These are phyloP conservation scores for Anthracocystis panici-leucophaei DNA, from an alignment of 1,284 basidiomycete species.

Conservation along the genomic window DNA sequence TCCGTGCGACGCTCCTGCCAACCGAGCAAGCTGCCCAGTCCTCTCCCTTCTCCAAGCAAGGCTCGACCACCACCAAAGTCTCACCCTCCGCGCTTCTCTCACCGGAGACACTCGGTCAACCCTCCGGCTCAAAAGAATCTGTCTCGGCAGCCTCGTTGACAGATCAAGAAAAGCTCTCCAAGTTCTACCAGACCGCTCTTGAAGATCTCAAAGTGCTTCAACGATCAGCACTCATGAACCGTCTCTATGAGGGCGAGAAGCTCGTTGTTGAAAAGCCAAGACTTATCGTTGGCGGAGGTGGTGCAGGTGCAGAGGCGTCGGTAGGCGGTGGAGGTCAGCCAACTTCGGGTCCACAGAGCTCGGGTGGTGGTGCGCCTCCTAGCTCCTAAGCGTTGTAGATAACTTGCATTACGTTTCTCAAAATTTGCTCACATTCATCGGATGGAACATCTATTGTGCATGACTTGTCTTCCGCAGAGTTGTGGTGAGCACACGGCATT, in stretches of 20 bases:
- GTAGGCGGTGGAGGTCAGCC: conserved; percentile 55
- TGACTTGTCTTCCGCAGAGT: conserved; percentile 1
- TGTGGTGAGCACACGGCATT: background rate
- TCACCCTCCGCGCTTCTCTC: conserved; percentile 55
- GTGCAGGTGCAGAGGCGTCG: conserved; percentile 45
- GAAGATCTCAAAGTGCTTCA: conserved; percentile 66
- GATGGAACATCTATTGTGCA: conserved; percentile 4
- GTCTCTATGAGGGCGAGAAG: conserved; percentile 66
- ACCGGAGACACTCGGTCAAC: conserved; percentile 34
- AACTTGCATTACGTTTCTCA: conserved; percentile 1
- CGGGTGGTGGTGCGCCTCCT: conserved; percentile 46
- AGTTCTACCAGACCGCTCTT: conserved; percentile 59
- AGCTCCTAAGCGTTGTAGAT: conserved; percentile 28
- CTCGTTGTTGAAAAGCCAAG: conserved; percentile 66
- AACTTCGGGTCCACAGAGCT: conserved; percentile 39
- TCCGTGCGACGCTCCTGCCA: conserved; percentile 60
- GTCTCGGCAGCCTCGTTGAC: conserved; percentile 44
- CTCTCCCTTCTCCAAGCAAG: conserved; percentile 60
- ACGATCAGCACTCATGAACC: conserved; percentile 65
- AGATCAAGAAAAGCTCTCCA: conserved; percentile 44
- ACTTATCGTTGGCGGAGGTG: conserved; percentile 61
- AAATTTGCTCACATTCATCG: background rate
- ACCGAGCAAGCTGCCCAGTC: conserved; percentile 43
- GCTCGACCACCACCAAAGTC: conserved; percentile 49
- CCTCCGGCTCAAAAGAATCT: conserved; percentile 18